Base-by-base conservation (phyloP, 2,329 filamentous ascomycete genomes). In the Pseudocercospora eumusae region DNA sequence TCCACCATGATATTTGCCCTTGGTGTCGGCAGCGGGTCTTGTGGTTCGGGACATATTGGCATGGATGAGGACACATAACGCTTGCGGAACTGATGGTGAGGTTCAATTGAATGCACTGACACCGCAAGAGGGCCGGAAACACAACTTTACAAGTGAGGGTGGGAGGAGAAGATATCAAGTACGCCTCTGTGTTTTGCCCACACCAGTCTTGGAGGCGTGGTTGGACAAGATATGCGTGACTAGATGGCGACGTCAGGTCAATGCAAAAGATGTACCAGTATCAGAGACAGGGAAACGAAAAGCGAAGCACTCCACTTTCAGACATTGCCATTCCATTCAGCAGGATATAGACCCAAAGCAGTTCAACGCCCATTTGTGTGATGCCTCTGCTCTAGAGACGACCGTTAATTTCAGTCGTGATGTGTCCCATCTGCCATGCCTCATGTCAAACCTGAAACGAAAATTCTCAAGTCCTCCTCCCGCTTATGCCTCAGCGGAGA, bases 401-500 rank as follows among this genome's bases (percentile, higher is more conserved):
- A 54, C 52, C 28, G 52, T 40, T 7, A 25, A 18, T 31, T 59
- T 31, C 28, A 54, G 52, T 54, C 52, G 23, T 54, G 9, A 33
- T 54, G 49, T 55, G 28, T 52, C 52, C 36, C 58, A 60, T 56
- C 58, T 60, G 52, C 28, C 52, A 54, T 40, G 31, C 53, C 57
- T 57, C 49, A 57, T 57, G 56, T 62, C 42, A 27, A 59, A 58
- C 58, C 44, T 18, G 25, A 50, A 27, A 45, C 36, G 36, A 40
- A 40, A 40, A 40, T 40, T 15, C 36, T 18, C 15, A 40, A 33
- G 57, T 25, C 36, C 40, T 23, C 25, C 40, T 28, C 57, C 52
- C 60, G 55, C 61, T 66, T 74, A 74, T 66, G 73, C 74, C 71
- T 75, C 73, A 52, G 68, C 65, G 69, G 76, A 81, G 84, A 96